A percentile compares a stretch with the other conserved stretches of the same genome.
These are phyloP conservation scores for Fusarium sp. DNA, from an alignment of 2,329 filamentous ascomycete species.

Conservation along the genomic window DNA sequence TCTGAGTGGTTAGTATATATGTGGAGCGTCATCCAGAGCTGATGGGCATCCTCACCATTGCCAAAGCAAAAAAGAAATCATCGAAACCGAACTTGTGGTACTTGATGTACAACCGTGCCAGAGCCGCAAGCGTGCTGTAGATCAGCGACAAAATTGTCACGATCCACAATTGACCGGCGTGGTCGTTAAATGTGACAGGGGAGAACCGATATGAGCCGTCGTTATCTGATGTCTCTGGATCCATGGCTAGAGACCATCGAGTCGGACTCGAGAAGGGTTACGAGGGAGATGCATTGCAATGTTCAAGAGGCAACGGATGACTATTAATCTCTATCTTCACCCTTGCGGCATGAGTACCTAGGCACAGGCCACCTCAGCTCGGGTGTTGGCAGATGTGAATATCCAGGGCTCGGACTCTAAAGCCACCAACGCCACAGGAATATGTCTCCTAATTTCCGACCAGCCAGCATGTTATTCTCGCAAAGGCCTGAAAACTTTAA, in stretches of 20 bases:
- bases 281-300: not conserved
- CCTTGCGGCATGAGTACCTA: not conserved
- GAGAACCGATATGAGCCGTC: slow-evolving; percentile 10
- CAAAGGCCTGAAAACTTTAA: not conserved
- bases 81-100: slow-evolving; percentile 33
- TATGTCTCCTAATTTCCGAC: not conserved
- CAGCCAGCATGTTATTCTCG: not conserved
- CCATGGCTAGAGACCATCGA: slow-evolving; percentile 11
- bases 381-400: not conserved
- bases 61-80: slow-evolving; percentile 20
- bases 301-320: not conserved
- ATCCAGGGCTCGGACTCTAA: not conserved
- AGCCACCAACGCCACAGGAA: not conserved
- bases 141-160: slow-evolving; percentile 31
- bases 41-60: slow-evolving; percentile 9
- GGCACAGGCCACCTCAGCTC: not conserved
- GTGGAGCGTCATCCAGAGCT: not conserved
- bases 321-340: slow-evolving; percentile 5
- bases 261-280: not conserved
- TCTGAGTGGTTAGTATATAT: not conserved
- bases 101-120: slow-evolving; percentile 31
- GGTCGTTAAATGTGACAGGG: slow-evolving; percentile 21
- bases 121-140: slow-evolving; percentile 20
- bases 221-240: not conserved
- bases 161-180: slow-evolving; percentile 34